Conservation (phyloP, 2,329 filamentous ascomycete species). For the Rutstroemia sp. region DNA sequence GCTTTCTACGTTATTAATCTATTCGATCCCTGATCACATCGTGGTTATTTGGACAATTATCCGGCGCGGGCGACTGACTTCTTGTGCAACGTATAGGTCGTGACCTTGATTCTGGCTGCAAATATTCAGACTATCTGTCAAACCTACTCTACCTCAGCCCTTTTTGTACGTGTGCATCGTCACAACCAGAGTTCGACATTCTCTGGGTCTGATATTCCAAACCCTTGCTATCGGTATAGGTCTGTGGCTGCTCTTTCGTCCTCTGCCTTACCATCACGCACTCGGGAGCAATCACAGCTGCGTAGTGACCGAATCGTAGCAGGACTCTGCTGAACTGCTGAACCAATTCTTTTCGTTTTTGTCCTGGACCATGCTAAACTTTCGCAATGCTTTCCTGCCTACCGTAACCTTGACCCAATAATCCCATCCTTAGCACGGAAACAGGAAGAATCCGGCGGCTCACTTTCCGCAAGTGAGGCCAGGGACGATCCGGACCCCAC, state of each 20-base stretch:
- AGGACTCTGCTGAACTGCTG: neutral
- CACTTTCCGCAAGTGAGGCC: neutral
- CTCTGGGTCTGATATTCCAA: neutral
- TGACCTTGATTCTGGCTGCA: neutral
- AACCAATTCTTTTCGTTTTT: neutral
- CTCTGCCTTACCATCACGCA: neutral
- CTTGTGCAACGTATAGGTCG: slow-evolving; percentile 1
- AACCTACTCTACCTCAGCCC: neutral
- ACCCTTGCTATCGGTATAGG: neutral
- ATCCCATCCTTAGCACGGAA: neutral
- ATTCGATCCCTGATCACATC: slow-evolving; percentile 2
- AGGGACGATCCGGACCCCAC: slow-evolving; percentile 5
- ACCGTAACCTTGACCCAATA: neutral
- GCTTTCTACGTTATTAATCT: slow-evolving; percentile 1
- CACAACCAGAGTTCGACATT: slow-evolving; percentile 1
- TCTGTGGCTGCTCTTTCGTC: neutral
- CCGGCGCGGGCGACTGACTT: neutral
- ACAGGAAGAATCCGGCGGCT: neutral
- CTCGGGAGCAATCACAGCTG: neutral
- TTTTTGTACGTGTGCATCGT: slow-evolving; percentile 1
- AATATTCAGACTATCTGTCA: neutral
- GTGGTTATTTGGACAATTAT: neutral
- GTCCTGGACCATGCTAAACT: neutral
- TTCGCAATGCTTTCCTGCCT: neutral
- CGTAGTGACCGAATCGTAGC: neutral